Conservation (phyloP, 352 stramenopile genomes). For the Thraustotheca clavata region DNA sequence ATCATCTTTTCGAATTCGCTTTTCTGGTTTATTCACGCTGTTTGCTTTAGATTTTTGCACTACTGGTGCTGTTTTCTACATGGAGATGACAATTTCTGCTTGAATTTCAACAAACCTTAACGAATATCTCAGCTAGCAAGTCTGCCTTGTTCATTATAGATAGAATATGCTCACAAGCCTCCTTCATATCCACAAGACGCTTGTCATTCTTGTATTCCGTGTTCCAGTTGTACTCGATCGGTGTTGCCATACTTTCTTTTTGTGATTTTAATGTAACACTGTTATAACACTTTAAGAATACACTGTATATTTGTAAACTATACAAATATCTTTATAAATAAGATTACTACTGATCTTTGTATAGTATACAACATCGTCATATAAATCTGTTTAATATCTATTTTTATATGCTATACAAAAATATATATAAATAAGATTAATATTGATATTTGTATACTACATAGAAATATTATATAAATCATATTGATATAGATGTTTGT, state of each 20-base stretch:
- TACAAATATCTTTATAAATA: no score
- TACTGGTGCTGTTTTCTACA: not conserved
- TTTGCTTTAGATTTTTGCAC: not conserved
- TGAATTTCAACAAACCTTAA: not conserved
- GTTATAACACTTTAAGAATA: no score
- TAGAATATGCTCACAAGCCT: conserved; percentile 10
- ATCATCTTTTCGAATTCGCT: not conserved
- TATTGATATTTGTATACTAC: no score
- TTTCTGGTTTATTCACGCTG: not conserved
- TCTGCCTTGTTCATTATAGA: not conserved
- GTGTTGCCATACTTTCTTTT: not conserved
- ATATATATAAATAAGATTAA: no score
- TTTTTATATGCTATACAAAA: no score
- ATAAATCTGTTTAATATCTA: no score
- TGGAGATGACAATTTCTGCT: not conserved
- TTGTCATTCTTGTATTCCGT: conserved; percentile 22
- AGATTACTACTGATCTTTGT: no score
- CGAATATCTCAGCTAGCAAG: not conserved
- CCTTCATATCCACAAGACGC: conserved; percentile 12
- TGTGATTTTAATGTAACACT: not conserved
- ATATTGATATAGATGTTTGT: no score
- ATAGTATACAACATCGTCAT: no score
- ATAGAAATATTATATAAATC: no score
- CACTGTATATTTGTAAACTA: no score
- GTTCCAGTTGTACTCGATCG: conserved; percentile 14